These are phyloP conservation scores for Tagetes erecta DNA, from an alignment of 129 eudicot species.

Conservation along the genomic window DNA sequence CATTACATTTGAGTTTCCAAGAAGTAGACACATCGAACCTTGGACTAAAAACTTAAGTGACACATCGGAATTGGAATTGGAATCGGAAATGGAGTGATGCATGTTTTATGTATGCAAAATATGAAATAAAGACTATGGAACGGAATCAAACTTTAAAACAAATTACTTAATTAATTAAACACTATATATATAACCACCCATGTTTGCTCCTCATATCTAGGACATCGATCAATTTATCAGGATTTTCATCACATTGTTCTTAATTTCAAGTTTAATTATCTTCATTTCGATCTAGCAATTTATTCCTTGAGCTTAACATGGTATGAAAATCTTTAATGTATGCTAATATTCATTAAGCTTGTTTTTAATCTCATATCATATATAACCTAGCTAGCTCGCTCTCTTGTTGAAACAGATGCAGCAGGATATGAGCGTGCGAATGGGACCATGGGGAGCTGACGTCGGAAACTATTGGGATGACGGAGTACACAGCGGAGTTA, in stretches of 20 bases:
- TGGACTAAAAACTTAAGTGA: too few species aligned
- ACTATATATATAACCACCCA: background rate
- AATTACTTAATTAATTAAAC: background rate
- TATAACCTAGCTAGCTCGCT: background rate
- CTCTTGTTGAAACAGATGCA: background rate
- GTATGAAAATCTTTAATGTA: slow-evolving; percentile 22
- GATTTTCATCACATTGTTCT: background rate
- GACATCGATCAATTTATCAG: background rate
- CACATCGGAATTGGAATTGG: background rate
- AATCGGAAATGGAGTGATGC: background rate
- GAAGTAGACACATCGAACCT: too few species aligned
- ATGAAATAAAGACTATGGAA: background rate
- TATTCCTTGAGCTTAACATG: slow-evolving; percentile 26
- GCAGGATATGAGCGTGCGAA: slow-evolving; percentile 28
- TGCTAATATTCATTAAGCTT: background rate
- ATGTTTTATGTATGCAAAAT: background rate
- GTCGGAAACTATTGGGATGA: slow-evolving; percentile 62
- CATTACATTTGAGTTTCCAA: too few species aligned
- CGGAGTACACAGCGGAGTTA: slow-evolving; percentile 50
- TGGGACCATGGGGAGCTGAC: slow-evolving; percentile 72
- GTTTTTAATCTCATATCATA: background rate
- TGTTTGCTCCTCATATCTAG: background rate
- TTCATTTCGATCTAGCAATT: background rate
- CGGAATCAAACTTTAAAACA: background rate
- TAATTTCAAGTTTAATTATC: background rate